Percentiles rank a stretch among this genome's conserved stretches.
Evolutionary conservation across 192 early-diverging fungal genomes (phyloP).

Genomic region (Spizellomyces sp.): DNA sequence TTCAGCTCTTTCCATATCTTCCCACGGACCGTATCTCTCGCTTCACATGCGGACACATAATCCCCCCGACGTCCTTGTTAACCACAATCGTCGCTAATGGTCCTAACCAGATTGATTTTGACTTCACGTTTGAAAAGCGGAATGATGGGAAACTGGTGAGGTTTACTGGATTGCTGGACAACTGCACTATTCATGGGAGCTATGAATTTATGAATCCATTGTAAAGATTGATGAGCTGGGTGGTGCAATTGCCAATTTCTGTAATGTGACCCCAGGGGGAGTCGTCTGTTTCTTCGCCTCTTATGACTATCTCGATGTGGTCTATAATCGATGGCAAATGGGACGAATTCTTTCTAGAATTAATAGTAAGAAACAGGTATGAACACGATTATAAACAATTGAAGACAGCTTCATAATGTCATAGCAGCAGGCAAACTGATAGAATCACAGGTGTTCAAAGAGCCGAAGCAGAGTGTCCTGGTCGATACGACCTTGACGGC

Average conservation of each 20-base stretch:
- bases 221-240: conserved; percentile 71
- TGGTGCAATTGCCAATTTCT: conserved; percentile 67
- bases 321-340: conserved; percentile 56
- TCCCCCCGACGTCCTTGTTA: conserved; percentile 75
- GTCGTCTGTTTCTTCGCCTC: conserved; percentile 89
- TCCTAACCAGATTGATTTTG: conserved; percentile 61
- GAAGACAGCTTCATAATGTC: background rate
- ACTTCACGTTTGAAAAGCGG: conserved; percentile 72
- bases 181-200: background rate
- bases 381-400: background rate
- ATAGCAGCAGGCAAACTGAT: no score
- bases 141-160: conserved; percentile 48
- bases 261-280: conserved; percentile 77
- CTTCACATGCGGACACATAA: conserved; percentile 87
- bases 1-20: conserved; percentile 59
- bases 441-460: conserved; percentile 65
- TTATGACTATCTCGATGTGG: conserved; percentile 72
- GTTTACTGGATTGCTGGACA: background rate
- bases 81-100: conserved; percentile 65
- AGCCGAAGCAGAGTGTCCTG: conserved; percentile 55
- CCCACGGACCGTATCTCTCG: conserved; percentile 49
- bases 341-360: conserved; percentile 53
- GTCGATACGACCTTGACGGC: conserved; percentile 63
- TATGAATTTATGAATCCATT: no score
- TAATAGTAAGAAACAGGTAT: conserved; percentile 60